phyloP scores from a whole-genome alignment of 2,329 filamentous ascomycete genomes.

The Fusarium sp. region DNA sequence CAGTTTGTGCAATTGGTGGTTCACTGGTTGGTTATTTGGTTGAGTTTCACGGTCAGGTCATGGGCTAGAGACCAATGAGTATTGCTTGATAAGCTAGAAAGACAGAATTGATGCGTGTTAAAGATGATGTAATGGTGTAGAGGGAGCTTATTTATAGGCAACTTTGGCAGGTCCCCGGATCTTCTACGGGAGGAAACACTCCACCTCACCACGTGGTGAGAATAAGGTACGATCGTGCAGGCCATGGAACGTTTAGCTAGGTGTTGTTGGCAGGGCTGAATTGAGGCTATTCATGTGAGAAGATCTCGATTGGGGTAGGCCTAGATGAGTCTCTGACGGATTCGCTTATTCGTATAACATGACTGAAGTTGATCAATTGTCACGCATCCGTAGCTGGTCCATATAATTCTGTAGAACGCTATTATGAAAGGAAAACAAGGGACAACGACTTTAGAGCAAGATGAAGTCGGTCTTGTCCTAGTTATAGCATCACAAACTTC shows the following conservation, averaged over 20 bases:
- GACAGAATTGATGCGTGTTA: conserved; percentile 9
- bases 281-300: background rate
- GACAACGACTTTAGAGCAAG: background rate
- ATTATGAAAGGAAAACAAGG: background rate
- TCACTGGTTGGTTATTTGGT: background rate
- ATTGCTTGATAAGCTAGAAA: conserved; percentile 27
- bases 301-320: background rate
- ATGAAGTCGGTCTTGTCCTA: background rate
- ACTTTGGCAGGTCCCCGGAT: background rate
- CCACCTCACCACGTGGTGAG: conserved; percentile 32
- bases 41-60: background rate
- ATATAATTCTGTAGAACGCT: background rate
- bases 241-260: background rate
- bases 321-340: background rate
- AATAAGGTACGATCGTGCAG: conserved; percentile 8
- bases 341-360: background rate
- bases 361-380: background rate
- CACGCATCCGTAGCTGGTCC: background rate
- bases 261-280: background rate
- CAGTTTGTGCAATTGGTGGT: background rate
- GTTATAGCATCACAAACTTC: background rate
- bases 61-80: background rate
- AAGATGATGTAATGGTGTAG: conserved; percentile 37
- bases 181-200: conserved; percentile 30
- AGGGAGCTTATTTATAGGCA: conserved; percentile 1